Evolutionary conservation across 1,284 basidiomycete genomes (phyloP).

Genomic region (Bondarzewia mesenterica): DNA sequence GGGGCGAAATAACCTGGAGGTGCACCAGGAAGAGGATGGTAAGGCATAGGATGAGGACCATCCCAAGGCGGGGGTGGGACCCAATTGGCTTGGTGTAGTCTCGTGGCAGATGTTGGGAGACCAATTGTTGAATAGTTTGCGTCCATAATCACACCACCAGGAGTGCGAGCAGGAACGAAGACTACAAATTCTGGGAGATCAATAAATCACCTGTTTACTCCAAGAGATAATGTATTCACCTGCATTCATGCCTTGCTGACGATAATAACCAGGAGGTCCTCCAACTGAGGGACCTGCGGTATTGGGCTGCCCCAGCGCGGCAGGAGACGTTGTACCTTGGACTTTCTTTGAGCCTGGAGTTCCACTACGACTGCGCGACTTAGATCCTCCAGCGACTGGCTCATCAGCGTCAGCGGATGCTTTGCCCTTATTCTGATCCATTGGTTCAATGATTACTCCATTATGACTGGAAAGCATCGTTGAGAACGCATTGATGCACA

Average conservation of each 20-base stretch:
- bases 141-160: slow-evolving; percentile 21
- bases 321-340: slow-evolving; percentile 17
- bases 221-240: slow-evolving; percentile 20
- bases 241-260: slow-evolving; percentile 43
- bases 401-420: slow-evolving; percentile 26
- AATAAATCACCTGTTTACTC: slow-evolving; percentile 14
- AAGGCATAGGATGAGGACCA: slow-evolving; percentile 15
- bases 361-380: slow-evolving; percentile 38
- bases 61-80: slow-evolving; percentile 26
- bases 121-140: slow-evolving; percentile 29
- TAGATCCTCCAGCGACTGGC: slow-evolving; percentile 33
- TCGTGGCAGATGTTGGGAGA: slow-evolving; percentile 45
- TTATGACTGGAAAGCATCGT: slow-evolving; percentile 41
- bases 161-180: slow-evolving; percentile 16
- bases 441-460: slow-evolving; percentile 55
- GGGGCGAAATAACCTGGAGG: slow-evolving; percentile 20
- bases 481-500: slow-evolving; percentile 4
- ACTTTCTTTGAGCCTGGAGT: slow-evolving; percentile 35
- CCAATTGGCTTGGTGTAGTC: slow-evolving; percentile 27
- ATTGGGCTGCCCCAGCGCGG: too few relatives aligned
- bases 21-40: slow-evolving; percentile 11
- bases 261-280: slow-evolving; percentile 48
- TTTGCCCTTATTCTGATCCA: slow-evolving; percentile 22
- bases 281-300: slow-evolving; percentile 24
- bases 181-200: slow-evolving; percentile 9